Evolutionary conservation across 305 asterid species (phyloP).

Genomic region (Solanum hybrid): DNA sequence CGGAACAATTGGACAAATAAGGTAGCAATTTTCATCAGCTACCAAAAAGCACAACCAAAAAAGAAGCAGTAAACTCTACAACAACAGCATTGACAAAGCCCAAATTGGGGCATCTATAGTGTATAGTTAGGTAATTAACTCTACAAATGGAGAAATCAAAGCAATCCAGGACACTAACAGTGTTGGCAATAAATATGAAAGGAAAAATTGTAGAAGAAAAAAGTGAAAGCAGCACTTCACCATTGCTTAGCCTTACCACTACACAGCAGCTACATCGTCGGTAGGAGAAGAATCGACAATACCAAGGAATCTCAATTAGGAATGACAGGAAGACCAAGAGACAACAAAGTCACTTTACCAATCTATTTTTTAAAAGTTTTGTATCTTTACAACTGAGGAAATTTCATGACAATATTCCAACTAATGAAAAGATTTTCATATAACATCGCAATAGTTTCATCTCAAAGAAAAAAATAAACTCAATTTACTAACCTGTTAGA

Average conservation of each 20-base stretch:
- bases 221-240: neutral
- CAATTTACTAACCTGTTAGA: neutral
- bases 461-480: too few species aligned
- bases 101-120: neutral
- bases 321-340: too few species aligned
- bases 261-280: neutral
- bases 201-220: too few species aligned
- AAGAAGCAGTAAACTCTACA: neutral
- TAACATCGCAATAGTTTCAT: too few species aligned
- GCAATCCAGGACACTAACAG: neutral
- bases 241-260: neutral
- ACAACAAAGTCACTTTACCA: too few species aligned
- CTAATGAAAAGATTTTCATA: too few species aligned
- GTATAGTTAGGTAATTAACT: neutral
- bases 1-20: neutral
- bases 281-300: neutral
- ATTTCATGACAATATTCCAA: too few species aligned
- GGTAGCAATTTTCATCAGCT: neutral
- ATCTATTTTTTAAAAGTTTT: too few species aligned
- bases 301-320: neutral
- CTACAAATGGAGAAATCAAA: neutral
- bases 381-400: too few species aligned
- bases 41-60: neutral
- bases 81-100: neutral
- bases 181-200: neutral